Evolutionary conservation across 352 stramenopile species (phyloP).

Genomic region (Pythium myriotylum): DNA sequence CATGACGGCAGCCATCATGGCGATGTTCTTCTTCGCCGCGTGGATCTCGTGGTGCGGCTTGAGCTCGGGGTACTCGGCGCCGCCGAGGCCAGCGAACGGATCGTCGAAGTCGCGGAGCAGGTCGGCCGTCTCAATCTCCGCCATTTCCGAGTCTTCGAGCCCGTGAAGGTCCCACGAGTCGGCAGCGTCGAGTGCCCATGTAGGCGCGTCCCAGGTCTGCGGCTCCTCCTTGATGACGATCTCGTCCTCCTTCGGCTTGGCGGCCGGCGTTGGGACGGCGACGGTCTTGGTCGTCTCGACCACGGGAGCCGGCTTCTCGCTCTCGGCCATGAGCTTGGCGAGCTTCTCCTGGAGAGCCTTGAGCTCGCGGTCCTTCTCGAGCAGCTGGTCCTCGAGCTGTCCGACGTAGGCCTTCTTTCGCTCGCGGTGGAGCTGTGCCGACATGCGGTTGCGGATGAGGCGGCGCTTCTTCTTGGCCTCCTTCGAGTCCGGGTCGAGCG

Average conservation of each 20-base stretch:
- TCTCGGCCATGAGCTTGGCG: constrained; percentile 61
- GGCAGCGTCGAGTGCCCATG: constrained; percentile 31
- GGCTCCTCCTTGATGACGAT: constrained; percentile 71
- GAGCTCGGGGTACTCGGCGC: constrained; percentile 32
- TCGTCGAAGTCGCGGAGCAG: constrained; percentile 79
- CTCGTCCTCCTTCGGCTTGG: constrained; percentile 19
- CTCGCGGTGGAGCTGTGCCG: constrained; percentile 83
- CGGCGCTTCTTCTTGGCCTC: constrained; percentile 90
- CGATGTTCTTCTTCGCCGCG: constrained; percentile 87
- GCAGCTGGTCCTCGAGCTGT: constrained; percentile 81
- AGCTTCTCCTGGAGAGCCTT: constrained; percentile 76
- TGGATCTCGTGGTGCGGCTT: constrained; percentile 74
- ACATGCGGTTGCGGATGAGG: constrained; percentile 89
- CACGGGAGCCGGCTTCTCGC: constrained; percentile 57
- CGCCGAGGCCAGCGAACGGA: constrained; percentile 39
- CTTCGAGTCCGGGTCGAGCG: constrained; percentile 85
- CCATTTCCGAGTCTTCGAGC: constrained; percentile 61
- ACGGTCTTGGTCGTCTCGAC: neutral
- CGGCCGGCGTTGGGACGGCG: neutral
- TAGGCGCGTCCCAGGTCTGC: constrained; percentile 32
- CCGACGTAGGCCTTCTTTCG: constrained; percentile 90
- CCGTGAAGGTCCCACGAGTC: constrained; percentile 61
- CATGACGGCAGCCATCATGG: constrained; percentile 90
- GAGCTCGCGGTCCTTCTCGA: constrained; percentile 82
- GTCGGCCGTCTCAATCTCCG: constrained; percentile 60